Conservation (phyloP, 768 basidiomycete genomes). For the Hirschioporus abietinus region DNA sequence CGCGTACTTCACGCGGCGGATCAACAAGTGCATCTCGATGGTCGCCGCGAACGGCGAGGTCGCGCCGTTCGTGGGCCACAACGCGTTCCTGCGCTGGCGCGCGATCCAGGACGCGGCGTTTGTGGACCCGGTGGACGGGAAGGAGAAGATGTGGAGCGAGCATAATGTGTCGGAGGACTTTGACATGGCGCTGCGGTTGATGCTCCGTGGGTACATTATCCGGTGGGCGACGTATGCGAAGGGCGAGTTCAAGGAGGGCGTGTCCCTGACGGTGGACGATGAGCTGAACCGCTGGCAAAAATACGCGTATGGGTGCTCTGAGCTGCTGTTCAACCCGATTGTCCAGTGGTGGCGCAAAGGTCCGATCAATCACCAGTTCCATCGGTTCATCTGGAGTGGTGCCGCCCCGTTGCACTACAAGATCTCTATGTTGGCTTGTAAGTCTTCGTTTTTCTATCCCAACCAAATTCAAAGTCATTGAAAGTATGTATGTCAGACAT, state of each 20-base stretch:
- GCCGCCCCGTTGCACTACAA: constrained; percentile 47
- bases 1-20: constrained; percentile 44
- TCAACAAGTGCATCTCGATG: constrained; percentile 38
- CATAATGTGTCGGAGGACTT: constrained; percentile 65
- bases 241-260: constrained; percentile 87
- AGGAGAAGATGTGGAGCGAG: constrained; percentile 61
- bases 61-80: constrained; percentile 43
- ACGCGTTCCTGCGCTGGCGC: constrained; percentile 51
- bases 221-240: constrained; percentile 80
- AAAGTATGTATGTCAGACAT: constrained; percentile 29
- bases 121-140: constrained; percentile 45
- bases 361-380: constrained; percentile 79
- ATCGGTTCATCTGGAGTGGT: constrained; percentile 60
- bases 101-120: constrained; percentile 53
- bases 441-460: constrained; percentile 13
- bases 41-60: constrained; percentile 43
- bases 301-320: constrained; percentile 73
- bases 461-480: background rate
- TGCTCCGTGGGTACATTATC: constrained; percentile 40
- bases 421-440: constrained; percentile 48
- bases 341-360: constrained; percentile 72
- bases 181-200: constrained; percentile 56
- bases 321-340: constrained; percentile 83
- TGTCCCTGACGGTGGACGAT: constrained; percentile 86
- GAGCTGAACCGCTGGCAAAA: constrained; percentile 94